A percentile compares a stretch with the other conserved stretches of the same genome.
These are phyloP conservation scores for Tagetes patula DNA, from an alignment of 129 eudicot species.

Conservation along the genomic window DNA sequence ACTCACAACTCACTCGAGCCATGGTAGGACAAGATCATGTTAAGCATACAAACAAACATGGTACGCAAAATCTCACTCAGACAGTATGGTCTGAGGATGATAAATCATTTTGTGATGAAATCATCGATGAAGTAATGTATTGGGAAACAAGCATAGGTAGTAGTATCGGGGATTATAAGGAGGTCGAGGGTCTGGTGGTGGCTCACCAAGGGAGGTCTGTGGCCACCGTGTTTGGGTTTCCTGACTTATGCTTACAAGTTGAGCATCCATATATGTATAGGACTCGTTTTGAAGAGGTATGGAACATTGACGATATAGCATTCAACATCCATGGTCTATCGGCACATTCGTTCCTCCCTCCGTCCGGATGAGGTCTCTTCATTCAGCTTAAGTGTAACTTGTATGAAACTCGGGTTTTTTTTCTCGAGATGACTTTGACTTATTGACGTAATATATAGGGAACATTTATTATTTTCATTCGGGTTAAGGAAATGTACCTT, in stretches of 20 bases:
- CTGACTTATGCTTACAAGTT: constrained; percentile 38
- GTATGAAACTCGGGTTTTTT: background rate
- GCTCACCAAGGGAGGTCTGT: constrained; percentile 61
- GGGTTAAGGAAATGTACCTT: background rate
- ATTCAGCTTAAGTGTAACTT: background rate
- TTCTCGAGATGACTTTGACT: background rate
- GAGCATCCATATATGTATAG: constrained; percentile 30
- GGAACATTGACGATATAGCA: constrained; percentile 63
- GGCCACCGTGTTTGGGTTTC: constrained; percentile 62
- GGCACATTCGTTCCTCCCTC: constrained; percentile 63
- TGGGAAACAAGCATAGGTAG: constrained; percentile 73
- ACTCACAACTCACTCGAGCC: constrained; percentile 63
- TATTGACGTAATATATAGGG: background rate
- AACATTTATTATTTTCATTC: background rate
- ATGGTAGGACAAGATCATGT: constrained; percentile 5
- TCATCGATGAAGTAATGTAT: constrained; percentile 34
- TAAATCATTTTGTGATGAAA: constrained; percentile 1
- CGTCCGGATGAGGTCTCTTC: constrained; percentile 31
- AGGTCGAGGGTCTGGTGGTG: constrained; percentile 57
- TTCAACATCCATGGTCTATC: constrained; percentile 67
- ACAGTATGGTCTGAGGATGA: background rate
- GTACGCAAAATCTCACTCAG: too few relatives aligned
- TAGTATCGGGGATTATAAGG: constrained; percentile 57
- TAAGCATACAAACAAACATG: too few relatives aligned
- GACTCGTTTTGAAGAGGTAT: constrained; percentile 66